Percentiles rank a stretch among this genome's conserved stretches.
Evolutionary conservation across 2,329 filamentous ascomycete species (phyloP).

Genomic region (Penicillium sp.): DNA sequence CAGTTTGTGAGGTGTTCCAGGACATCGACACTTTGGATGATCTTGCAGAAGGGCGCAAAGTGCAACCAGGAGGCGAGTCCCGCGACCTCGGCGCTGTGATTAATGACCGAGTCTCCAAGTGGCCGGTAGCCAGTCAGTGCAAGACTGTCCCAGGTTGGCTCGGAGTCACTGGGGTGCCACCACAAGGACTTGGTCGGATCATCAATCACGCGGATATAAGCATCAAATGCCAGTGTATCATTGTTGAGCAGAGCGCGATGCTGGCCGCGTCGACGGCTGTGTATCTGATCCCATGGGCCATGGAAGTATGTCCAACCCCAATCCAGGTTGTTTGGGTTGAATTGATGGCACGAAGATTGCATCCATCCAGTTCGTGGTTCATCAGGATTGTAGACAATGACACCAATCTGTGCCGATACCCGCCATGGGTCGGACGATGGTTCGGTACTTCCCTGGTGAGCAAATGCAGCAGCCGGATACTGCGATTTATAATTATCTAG

Average conservation of each 20-base stretch:
- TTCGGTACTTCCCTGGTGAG: neutral
- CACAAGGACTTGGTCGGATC: constrained; percentile 62
- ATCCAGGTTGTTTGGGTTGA: constrained; percentile 58
- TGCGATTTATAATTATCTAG: constrained; percentile 31
- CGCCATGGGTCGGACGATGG: constrained; percentile 39
- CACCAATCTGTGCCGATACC: constrained; percentile 60
- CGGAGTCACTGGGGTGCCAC: constrained; percentile 57
- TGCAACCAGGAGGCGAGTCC: constrained; percentile 60
- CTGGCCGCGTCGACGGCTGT: constrained; percentile 56
- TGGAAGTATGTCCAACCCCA: constrained; percentile 66
- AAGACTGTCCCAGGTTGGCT: constrained; percentile 57
- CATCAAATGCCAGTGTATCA: constrained; percentile 62
- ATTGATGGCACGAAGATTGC: constrained; percentile 59
- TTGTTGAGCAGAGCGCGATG: constrained; percentile 59
- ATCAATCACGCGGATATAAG: constrained; percentile 60
- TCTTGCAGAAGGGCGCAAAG: constrained; percentile 58
- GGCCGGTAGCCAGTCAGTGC: constrained; percentile 58
- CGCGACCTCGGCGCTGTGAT: constrained; percentile 52
- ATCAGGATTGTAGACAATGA: constrained; percentile 63
- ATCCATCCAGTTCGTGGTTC: constrained; percentile 60
- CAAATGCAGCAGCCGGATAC: constrained; percentile 21
- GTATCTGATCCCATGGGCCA: constrained; percentile 59
- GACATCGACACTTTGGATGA: constrained; percentile 52
- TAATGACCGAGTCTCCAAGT: constrained; percentile 46
- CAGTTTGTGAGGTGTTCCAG: constrained; percentile 49